A percentile compares a stretch with the other conserved stretches of the same genome.
Evolutionary conservation across 305 asterid genomes (phyloP).

Genomic region (Solanum hybrid): DNA sequence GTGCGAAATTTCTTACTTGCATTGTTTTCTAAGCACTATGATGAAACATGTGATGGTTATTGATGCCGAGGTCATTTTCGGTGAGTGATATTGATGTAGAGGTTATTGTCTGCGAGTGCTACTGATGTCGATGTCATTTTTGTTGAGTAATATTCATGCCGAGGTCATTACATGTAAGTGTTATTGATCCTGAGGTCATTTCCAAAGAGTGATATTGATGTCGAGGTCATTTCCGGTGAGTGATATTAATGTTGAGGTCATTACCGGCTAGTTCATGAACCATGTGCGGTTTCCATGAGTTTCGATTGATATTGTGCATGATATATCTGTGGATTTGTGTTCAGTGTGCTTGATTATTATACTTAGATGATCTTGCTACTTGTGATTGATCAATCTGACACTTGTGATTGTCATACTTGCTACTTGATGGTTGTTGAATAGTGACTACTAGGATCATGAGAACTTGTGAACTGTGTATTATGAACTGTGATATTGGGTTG

Average conservation of each 20-base stretch:
- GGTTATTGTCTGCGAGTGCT: background rate
- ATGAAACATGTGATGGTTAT: background rate
- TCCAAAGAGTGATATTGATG: background rate
- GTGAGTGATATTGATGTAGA: background rate
- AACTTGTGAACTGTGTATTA: background rate
- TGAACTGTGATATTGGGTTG: too few species aligned
- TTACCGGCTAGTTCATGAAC: background rate
- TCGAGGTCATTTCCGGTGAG: background rate
- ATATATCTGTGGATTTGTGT: background rate
- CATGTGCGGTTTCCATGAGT: background rate
- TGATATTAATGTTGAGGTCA: background rate
- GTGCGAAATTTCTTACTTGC: background rate
- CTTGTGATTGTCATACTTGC: background rate
- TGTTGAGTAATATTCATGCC: too few species aligned
- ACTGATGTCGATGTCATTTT: background rate
- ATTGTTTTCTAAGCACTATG: background rate
- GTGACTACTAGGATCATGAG: background rate
- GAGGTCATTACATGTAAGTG: background rate
- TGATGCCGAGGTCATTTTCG: too few species aligned
- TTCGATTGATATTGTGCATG: background rate
- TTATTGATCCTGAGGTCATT: background rate
- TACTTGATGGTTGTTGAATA: background rate
- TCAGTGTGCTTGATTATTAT: background rate
- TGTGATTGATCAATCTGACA: background rate
- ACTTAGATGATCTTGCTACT: background rate